phyloP scores from a whole-genome alignment of 192 early-diverging fungal genomes.

The Geosiphon pyriformis region DNA sequence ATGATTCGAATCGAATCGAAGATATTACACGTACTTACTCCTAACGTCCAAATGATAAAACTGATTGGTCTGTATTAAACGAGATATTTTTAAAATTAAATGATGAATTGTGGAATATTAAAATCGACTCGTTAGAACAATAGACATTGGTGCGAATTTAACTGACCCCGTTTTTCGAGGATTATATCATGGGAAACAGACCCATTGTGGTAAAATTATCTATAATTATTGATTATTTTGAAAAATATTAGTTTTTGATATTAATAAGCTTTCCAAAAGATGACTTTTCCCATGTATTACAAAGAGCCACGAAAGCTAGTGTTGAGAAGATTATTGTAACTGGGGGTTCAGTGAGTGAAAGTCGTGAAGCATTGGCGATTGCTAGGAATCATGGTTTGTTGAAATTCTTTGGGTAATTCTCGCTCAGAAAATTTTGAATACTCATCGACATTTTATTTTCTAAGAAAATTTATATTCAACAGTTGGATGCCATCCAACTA shows the following conservation, averaged over 20 bases:
- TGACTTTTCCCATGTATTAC: constrained; percentile 59
- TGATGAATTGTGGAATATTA: too few relatives aligned
- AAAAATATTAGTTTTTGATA: neutral
- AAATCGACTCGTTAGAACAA: too few relatives aligned
- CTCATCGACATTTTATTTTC: neutral
- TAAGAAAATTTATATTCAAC: constrained; percentile 59
- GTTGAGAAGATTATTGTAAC: constrained; percentile 82
- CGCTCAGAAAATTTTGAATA: neutral
- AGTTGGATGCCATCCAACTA: constrained; percentile 83
- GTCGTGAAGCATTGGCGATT: constrained; percentile 54
- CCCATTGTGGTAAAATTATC: constrained; percentile 58
- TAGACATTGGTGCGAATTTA: constrained; percentile 87
- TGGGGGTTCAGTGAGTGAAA: constrained; percentile 59
- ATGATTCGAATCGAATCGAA: too few relatives aligned
- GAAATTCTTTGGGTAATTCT: neutral
- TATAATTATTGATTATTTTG: neutral
- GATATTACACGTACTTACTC: too few relatives aligned
- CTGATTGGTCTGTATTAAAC: too few relatives aligned
- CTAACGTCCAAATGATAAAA: too few relatives aligned
- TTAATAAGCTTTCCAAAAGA: constrained; percentile 32
- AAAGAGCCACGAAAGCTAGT: constrained; percentile 58
- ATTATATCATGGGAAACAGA: constrained; percentile 70
- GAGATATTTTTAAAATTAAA: too few relatives aligned
- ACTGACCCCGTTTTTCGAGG: constrained; percentile 85
- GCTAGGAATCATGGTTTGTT: constrained; percentile 42